phyloP scores from a whole-genome alignment of 495 filamentous ascomycete genomes.

The Neurospora sp. region DNA sequence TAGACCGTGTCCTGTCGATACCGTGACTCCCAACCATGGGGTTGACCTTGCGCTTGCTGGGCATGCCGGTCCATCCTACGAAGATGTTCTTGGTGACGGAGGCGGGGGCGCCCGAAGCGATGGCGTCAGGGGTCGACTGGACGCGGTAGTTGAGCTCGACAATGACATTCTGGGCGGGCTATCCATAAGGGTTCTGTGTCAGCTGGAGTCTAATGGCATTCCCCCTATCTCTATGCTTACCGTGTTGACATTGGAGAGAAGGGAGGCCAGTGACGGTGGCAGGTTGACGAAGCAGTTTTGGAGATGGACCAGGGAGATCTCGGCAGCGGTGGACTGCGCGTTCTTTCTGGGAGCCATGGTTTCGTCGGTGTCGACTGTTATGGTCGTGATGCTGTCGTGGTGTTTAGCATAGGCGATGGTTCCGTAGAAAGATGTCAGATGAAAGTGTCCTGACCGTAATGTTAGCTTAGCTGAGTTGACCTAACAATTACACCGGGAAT shows the following conservation, averaged over 20 bases:
- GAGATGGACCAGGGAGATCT: constrained; percentile 69
- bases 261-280: constrained; percentile 67
- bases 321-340: constrained; percentile 56
- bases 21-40: constrained; percentile 65
- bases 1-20: constrained; percentile 46
- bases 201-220: not conserved
- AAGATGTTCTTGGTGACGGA: constrained; percentile 59
- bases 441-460: not conserved
- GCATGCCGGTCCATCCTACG: constrained; percentile 94
- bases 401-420: not conserved
- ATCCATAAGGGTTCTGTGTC: not conserved
- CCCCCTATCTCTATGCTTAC: constrained; percentile 38
- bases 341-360: constrained; percentile 55
- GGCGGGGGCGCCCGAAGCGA: constrained; percentile 20
- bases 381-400: not conserved
- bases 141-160: constrained; percentile 71
- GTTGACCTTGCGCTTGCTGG: constrained; percentile 70
- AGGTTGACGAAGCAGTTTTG: constrained; percentile 94
- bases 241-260: constrained; percentile 80
- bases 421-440: not conserved
- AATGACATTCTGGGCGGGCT: constrained; percentile 91
- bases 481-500: not conserved
- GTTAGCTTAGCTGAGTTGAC: not conserved
- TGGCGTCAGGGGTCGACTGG: constrained; percentile 24
- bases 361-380: not conserved